Percentiles rank a stretch among this genome's conserved stretches.
phyloP scores from a whole-genome alignment of 139 green algal genomes.

The Chlorella sorokiniana region DNA sequence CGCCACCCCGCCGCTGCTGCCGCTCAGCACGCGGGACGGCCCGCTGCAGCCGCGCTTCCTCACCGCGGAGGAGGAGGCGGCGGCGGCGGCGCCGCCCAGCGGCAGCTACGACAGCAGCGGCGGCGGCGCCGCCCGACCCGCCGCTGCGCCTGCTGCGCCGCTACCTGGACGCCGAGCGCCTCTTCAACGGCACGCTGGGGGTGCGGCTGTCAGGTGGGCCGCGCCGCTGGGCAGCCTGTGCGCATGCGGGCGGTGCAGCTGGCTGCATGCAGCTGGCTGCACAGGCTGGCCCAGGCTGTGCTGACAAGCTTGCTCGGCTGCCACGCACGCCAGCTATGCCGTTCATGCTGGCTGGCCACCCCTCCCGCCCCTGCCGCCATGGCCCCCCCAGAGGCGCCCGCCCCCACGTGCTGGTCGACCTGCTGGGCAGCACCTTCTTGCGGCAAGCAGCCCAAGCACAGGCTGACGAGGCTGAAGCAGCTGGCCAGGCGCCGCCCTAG shows the following conservation, averaged over 20 bases:
- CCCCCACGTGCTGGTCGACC: constrained; percentile 13
- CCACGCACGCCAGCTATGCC: not conserved
- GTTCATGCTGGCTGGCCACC: not conserved
- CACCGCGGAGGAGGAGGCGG: not conserved
- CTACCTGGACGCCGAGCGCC: constrained; percentile 12
- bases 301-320: too few relatives aligned
- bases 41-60: constrained; percentile 30
- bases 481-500: not conserved
- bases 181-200: constrained; percentile 2
- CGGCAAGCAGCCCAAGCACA: not conserved
- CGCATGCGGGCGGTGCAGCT: not conserved
- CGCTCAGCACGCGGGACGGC: constrained; percentile 20
- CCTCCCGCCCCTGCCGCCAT: not conserved
- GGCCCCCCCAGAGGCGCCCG: constrained; percentile 18
- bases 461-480: not conserved
- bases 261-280: not conserved
- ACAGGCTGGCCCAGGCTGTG: not conserved
- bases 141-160: constrained; percentile 16
- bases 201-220: constrained; percentile 21
- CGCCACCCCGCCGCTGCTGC: constrained; percentile 26
- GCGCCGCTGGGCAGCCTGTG: not conserved
- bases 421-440: constrained; percentile 17
- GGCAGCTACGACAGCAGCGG: not conserved
- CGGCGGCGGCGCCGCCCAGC: not conserved
- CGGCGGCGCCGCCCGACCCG: not conserved